Conservation (phyloP, 179 eudicot species). For the Vitellaria paradoxa region DNA sequence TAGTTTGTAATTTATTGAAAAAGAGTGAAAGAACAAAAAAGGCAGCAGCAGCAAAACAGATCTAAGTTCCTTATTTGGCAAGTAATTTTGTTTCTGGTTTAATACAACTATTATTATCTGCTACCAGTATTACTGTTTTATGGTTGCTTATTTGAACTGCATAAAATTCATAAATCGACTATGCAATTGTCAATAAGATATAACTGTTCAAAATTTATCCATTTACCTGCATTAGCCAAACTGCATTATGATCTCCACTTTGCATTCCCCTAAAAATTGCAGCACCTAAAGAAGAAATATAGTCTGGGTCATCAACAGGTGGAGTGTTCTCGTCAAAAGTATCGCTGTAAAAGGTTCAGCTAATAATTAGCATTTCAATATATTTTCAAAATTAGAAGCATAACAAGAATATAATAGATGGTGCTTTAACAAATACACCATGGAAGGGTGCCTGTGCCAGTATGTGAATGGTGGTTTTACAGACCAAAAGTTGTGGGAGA, state of each 20-base stretch:
- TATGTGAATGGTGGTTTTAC: not conserved
- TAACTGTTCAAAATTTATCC: not conserved
- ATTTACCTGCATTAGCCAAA: slow-evolving; percentile 59
- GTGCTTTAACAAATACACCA: not conserved
- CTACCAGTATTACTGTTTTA: not conserved
- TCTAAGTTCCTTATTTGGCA: not conserved
- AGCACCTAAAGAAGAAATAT: slow-evolving; percentile 51
- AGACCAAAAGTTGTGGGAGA: not conserved
- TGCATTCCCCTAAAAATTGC: slow-evolving; percentile 50
- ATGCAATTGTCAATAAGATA: not conserved
- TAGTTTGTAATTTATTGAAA: not conserved
- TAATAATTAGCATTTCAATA: not conserved
- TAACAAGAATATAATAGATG: not conserved
- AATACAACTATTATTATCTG: not conserved
- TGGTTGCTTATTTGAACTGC: not conserved
- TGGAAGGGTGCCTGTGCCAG: not conserved
- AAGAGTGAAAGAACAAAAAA: not conserved
- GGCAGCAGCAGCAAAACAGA: not conserved
- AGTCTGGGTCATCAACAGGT: slow-evolving; percentile 43
- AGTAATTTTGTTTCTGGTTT: not conserved
- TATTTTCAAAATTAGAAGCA: not conserved
- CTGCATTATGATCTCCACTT: slow-evolving; percentile 47
- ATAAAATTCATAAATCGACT: not conserved
- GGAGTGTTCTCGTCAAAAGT: slow-evolving; percentile 62
- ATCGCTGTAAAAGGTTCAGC: slow-evolving; percentile 30